Evolutionary conservation across 2,329 filamentous ascomycete species (phyloP).

Genomic region (Hymenoscyphus occultus): DNA sequence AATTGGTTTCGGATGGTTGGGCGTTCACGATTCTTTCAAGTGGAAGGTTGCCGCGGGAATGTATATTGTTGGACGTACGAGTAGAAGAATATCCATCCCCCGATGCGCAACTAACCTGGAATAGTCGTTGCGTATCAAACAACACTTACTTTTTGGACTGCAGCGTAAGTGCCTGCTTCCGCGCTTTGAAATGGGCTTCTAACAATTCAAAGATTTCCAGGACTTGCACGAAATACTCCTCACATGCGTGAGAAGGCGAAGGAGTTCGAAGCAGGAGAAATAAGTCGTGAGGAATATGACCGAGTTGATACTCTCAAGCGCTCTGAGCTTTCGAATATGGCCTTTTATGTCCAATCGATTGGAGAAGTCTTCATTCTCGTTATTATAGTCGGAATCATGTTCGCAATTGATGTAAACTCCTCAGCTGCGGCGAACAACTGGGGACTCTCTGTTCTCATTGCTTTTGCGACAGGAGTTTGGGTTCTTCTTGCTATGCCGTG

Average conservation of each 20-base stretch:
- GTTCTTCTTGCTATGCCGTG: slow-evolving; percentile 61
- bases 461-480: slow-evolving; percentile 64
- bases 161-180: slow-evolving; percentile 41
- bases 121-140: slow-evolving; percentile 59
- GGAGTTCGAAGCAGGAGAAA: slow-evolving; percentile 48
- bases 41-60: slow-evolving; percentile 60
- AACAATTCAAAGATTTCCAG: slow-evolving; percentile 44
- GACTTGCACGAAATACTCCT: slow-evolving; percentile 52
- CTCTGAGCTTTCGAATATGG: slow-evolving; percentile 60
- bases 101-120: slow-evolving; percentile 5
- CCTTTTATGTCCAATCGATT: slow-evolving; percentile 62
- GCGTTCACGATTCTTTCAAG: slow-evolving; percentile 56
- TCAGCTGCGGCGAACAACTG: slow-evolving; percentile 61
- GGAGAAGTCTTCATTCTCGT: slow-evolving; percentile 61
- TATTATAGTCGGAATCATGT: slow-evolving; percentile 63
- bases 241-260: slow-evolving; percentile 49
- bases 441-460: slow-evolving; percentile 62
- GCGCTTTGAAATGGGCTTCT: not conserved
- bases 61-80: slow-evolving; percentile 56
- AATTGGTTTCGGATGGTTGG: slow-evolving; percentile 65
- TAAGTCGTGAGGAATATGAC: slow-evolving; percentile 59
- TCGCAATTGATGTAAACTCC: slow-evolving; percentile 57
- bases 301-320: slow-evolving; percentile 59
- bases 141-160: slow-evolving; percentile 66
- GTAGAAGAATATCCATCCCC: not conserved